Evolutionary conservation across 371 early-diverging fungal species (phyloP).

Genomic region (Mucor plumbeus): DNA sequence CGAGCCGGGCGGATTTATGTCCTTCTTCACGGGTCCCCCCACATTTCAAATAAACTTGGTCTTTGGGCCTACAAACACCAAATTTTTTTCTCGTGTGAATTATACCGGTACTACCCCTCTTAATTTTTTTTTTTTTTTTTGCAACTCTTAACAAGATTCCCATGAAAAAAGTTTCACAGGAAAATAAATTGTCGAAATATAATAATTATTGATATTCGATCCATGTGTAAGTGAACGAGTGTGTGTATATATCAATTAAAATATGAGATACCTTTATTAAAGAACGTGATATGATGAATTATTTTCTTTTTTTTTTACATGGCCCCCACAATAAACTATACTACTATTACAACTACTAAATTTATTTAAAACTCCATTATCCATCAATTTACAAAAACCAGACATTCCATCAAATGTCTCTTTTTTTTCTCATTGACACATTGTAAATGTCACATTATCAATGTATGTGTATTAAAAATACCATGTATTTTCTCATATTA

Average conservation of each 20-base stretch:
- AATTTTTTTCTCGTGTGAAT: slow-evolving; percentile 16
- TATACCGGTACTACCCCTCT: slow-evolving; percentile 24
- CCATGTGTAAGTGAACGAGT: neutral
- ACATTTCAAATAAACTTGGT: neutral
- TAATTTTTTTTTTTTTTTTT: slow-evolving; percentile 2
- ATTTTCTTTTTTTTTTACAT: neutral
- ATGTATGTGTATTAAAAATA: neutral
- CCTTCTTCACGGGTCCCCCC: slow-evolving; percentile 7
- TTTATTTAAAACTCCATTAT: neutral
- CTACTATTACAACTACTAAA: too few species aligned
- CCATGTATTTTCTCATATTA: neutral
- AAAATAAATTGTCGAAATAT: neutral
- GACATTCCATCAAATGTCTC: neutral
- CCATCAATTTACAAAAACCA: slow-evolving; percentile 3
- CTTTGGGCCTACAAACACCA: neutral
- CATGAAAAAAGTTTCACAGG: slow-evolving; percentile 6
- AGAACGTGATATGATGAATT: neutral
- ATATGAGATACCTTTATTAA: neutral
- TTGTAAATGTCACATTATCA: slow-evolving; percentile 2
- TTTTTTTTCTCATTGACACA: slow-evolving; percentile 5
- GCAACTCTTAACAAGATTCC: slow-evolving; percentile 11
- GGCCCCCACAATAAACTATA: neutral
- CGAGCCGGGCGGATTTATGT: neutral
- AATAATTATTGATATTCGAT: neutral
- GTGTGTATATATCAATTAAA: neutral